Evolutionary conservation across 2,329 filamentous ascomycete genomes (phyloP).

Genomic region (Phialocephala sp.): DNA sequence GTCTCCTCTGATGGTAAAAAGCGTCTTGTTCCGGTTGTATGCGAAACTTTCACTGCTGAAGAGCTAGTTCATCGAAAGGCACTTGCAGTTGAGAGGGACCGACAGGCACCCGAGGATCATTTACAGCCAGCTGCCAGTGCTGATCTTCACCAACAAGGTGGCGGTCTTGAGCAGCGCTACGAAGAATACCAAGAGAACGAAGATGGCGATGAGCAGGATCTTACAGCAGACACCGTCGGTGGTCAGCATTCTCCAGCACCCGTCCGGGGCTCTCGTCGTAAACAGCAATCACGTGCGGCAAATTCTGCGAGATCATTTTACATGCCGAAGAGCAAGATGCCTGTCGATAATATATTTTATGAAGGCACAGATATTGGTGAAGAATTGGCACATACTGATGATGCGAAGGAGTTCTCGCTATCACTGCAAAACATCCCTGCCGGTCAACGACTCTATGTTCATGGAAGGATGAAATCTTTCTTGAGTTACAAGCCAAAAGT

Average conservation of each 20-base stretch:
- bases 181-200: neutral
- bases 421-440: conserved; percentile 42
- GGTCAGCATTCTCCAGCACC: neutral
- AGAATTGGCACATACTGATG: conserved; percentile 37
- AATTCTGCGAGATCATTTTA: neutral
- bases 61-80: neutral
- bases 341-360: conserved; percentile 51
- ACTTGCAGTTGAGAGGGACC: too few relatives aligned
- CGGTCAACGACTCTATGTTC: conserved; percentile 53
- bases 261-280: neutral
- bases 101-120: too few relatives aligned
- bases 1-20: neutral
- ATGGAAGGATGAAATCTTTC: conserved; percentile 49
- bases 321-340: conserved; percentile 46
- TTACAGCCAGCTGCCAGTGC: neutral
- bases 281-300: neutral
- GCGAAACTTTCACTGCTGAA: neutral
- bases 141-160: neutral
- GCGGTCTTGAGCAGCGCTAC: neutral
- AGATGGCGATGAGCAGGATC: neutral
- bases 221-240: neutral
- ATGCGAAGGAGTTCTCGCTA: conserved; percentile 29
- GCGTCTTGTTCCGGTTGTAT: neutral
- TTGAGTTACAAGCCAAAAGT: conserved; percentile 40
- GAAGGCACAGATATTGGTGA: conserved; percentile 36